Evolutionary conservation across 2,329 filamentous ascomycete genomes (phyloP).

Genomic region (Cyphellophora europaea): DNA sequence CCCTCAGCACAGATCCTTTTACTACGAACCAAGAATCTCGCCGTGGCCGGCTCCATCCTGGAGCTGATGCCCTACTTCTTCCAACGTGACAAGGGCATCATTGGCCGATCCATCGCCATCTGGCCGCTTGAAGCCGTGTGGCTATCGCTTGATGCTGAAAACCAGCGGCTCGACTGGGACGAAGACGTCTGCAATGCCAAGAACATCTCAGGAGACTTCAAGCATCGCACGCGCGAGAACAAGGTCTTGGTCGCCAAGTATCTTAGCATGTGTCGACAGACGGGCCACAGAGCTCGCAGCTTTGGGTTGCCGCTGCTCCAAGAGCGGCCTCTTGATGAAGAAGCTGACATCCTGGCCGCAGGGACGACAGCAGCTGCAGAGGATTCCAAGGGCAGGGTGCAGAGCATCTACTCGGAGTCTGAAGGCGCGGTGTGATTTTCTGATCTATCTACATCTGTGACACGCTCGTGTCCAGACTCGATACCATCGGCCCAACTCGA

Average conservation of each 20-base stretch:
- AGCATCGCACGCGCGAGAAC: not conserved
- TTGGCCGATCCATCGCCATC: conserved; percentile 3
- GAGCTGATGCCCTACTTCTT: conserved; percentile 6
- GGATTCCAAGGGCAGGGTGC: too few species aligned
- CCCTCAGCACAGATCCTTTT: not conserved
- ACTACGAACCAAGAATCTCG: conserved; percentile 1
- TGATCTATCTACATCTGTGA: too few species aligned
- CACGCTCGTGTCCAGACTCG: too few species aligned
- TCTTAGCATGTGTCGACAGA: not conserved
- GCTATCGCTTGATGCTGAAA: conserved; percentile 1
- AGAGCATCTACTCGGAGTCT: too few species aligned
- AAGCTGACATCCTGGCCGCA: not conserved
- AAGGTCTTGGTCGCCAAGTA: not conserved
- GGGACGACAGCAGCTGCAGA: too few species aligned
- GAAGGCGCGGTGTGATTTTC: too few species aligned
- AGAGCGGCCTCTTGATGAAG: not conserved
- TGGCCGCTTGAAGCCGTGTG: conserved; percentile 4
- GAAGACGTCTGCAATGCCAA: not conserved
- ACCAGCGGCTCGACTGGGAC: not conserved
- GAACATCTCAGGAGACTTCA: not conserved
- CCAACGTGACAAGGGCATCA: conserved; percentile 6
- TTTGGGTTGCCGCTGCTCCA: not conserved
- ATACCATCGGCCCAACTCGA: too few species aligned
- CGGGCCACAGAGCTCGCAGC: not conserved
- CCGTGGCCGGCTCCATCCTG: conserved; percentile 1